Evolutionary conservation across 352 stramenopile species (phyloP), one percentile per base, ranked within the genome.

Genomic region (Phytophthora ohioensis): DNA sequence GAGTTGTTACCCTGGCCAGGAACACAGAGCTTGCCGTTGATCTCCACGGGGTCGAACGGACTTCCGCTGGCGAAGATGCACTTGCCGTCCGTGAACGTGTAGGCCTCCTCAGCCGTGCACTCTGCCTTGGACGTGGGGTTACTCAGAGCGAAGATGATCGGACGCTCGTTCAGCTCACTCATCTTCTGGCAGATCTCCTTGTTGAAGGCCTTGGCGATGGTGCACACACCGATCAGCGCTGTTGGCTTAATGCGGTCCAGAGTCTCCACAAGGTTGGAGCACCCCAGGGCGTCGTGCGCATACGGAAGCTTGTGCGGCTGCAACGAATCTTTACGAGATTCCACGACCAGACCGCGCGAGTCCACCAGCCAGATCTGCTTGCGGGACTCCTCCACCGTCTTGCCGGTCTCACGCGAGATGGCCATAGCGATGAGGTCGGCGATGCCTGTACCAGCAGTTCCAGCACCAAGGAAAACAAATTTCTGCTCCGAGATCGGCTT

Each of bases 91-190:
- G 96, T 99, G 89, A 98, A 99, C 76, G 88, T 87, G 83, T 99
- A 99, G 11, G 97, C 97, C 80, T 99, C 92, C 69, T 98, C 88
- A 21, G 97, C 95, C 17, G 97, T 98, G 81, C 96, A 99, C 78
- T 99, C 97, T 21, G 97, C 96, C 76, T 98, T 97, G 0, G 82
- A 97, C 6, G 97, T 99, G 35, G 97, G 97, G 78, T 99, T 99
- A 64, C 91, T 98, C 10, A 99, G 79, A 51, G 97, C 93, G 60
- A 99, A 99, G 68, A 99, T 98, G 71, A 99, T 98, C 3, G 97
- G 97, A 27, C 81, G 81, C 49, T 97, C 90, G 70, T 92, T 97
- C 52, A 88, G 67, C 64, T 82, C 73, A n/a, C 80, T 67, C 95
- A 99, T 99, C 54, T 91, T 85, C 62, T 96, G 71, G 64, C 96